Conservation (phyloP, 805 yeast species). For the Brettanomyces naardenensis region DNA sequence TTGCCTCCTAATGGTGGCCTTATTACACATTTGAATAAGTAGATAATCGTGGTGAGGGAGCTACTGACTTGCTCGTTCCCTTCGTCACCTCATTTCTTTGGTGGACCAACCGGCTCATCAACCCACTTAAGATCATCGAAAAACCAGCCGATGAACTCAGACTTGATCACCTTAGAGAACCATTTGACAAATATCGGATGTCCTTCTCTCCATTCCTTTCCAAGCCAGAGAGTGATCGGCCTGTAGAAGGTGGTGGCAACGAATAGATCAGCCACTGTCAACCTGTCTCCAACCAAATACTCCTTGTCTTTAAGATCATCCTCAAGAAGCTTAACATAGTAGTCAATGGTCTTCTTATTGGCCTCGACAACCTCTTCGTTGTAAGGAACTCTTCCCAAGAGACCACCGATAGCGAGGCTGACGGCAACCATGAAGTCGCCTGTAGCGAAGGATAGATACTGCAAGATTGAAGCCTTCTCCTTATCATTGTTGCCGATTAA, state of each 20-base stretch:
- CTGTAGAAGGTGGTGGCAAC: slow-evolving; percentile 36
- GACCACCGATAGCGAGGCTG: slow-evolving; percentile 40
- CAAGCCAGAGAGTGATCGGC: slow-evolving; percentile 39
- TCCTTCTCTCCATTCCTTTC: slow-evolving; percentile 40
- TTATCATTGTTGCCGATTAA: slow-evolving; percentile 53
- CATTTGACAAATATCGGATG: slow-evolving; percentile 48
- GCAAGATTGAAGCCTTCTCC: slow-evolving; percentile 59
- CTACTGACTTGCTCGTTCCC: slow-evolving; percentile 48
- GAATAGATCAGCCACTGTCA: slow-evolving; percentile 37
- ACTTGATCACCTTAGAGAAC: slow-evolving; percentile 38
- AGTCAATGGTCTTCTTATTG: slow-evolving; percentile 28
- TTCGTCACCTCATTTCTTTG: slow-evolving; percentile 78
- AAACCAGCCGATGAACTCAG: slow-evolving; percentile 37
- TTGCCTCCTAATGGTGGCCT: too few relatives aligned
- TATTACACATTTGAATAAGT: too few relatives aligned
- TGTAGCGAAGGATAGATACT: slow-evolving; percentile 74
- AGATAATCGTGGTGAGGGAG: too few relatives aligned
- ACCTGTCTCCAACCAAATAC: slow-evolving; percentile 39
- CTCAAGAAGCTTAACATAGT: slow-evolving; percentile 40
- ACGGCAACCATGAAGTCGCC: slow-evolving; percentile 47
- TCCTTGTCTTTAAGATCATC: slow-evolving; percentile 38
- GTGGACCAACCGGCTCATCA: slow-evolving; percentile 61
- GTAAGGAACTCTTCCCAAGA: slow-evolving; percentile 62
- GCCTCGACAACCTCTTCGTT: slow-evolving; percentile 53
- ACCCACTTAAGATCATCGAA: slow-evolving; percentile 47